These are phyloP conservation scores for Phialophora tarda DNA, from an alignment of 2,329 filamentous ascomycete species.

Conservation along the genomic window DNA sequence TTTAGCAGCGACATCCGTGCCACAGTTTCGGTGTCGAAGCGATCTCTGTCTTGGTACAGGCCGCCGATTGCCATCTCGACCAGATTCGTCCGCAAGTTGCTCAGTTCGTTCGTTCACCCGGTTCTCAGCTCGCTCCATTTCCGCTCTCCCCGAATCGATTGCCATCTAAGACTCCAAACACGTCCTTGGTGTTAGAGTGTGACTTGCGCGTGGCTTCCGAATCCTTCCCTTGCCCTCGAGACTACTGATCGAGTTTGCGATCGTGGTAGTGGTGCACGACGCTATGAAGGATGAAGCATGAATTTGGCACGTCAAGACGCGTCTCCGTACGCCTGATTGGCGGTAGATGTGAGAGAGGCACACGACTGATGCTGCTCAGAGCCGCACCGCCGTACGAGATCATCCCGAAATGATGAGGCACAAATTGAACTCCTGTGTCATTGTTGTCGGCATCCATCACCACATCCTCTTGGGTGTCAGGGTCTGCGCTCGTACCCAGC, in stretches of 20 bases:
- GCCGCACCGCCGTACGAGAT: conserved; percentile 27
- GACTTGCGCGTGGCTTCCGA: neutral
- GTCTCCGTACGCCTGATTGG: conserved; percentile 6
- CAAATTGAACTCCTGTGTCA: conserved; percentile 13
- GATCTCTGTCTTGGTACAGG: neutral
- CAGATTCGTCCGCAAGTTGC: neutral
- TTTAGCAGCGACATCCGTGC: neutral
- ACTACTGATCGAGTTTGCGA: neutral
- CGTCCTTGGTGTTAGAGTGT: neutral
- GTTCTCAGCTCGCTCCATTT: neutral
- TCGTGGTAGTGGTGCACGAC: neutral
- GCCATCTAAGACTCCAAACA: neutral
- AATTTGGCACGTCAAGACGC: conserved; percentile 28
- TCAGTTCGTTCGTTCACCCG: neutral
- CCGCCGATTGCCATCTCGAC: neutral
- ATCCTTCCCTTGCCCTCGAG: neutral
- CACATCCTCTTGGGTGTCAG: conserved; percentile 2
- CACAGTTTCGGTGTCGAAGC: neutral
- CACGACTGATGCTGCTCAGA: conserved; percentile 3
- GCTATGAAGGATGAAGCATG: conserved; percentile 14
- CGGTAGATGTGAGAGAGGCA: neutral
- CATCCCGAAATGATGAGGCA: conserved; percentile 33
- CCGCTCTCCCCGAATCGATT: neutral
- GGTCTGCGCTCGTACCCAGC: conserved; percentile 5
- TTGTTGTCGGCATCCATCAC: neutral